Conservation (phyloP, 352 stramenopile species). For the Thraustochytrium striatum region DNA sequence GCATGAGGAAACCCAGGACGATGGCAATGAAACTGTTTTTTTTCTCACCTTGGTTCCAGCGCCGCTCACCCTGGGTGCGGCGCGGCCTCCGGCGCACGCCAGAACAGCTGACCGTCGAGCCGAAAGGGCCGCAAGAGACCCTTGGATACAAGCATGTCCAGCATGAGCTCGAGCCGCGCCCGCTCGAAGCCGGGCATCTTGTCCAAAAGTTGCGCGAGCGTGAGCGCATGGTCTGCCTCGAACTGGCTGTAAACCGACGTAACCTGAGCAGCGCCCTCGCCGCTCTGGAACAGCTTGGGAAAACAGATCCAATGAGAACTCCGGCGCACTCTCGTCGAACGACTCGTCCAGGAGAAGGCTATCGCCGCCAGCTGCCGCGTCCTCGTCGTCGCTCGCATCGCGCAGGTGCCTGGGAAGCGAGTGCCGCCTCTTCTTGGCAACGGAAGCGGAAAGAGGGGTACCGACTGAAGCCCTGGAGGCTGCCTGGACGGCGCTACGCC, state of each 20-base stretch:
- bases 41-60: neutral
- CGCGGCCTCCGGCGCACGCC: neutral
- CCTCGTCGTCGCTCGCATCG: neutral
- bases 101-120: conserved; percentile 3
- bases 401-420: neutral
- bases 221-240: neutral
- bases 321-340: neutral
- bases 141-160: conserved; percentile 33
- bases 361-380: neutral
- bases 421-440: neutral
- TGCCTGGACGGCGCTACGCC: too few species aligned
- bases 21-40: neutral
- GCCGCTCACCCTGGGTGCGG: neutral
- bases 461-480: too few species aligned
- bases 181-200: neutral
- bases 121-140: conserved; percentile 15
- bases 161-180: conserved; percentile 39
- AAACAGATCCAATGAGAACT: conserved; percentile 22
- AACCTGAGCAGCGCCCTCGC: conserved; percentile 34
- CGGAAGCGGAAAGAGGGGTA: neutral
- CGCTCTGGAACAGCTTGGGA: conserved; percentile 25
- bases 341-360: too few species aligned
- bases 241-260: conserved; percentile 43
- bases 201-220: neutral
- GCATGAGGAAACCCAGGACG: neutral